Percentiles rank a stretch among this genome's conserved stretches.
Conservation (phyloP, 352 stramenopile species). For the Phytophthora idaei region DNA sequence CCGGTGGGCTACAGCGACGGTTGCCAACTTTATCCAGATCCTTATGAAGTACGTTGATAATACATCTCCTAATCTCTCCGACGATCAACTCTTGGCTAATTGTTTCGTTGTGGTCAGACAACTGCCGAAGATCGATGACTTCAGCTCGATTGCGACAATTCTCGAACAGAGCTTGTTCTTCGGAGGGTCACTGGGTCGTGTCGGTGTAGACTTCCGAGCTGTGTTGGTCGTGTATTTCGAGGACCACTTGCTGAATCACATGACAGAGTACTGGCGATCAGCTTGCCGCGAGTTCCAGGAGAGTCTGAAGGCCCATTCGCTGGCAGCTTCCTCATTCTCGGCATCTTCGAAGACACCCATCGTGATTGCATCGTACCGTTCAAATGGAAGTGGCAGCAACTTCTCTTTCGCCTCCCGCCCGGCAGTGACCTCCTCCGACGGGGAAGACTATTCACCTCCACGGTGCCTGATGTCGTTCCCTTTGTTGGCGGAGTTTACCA, state of each 20-base stretch:
- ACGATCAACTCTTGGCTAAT: slow-evolving; percentile 5
- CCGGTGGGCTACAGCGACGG: slow-evolving; percentile 79
- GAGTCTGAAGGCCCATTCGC: slow-evolving; percentile 48
- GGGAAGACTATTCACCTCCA: slow-evolving; percentile 68
- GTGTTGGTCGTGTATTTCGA: slow-evolving; percentile 86
- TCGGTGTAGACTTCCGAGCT: slow-evolving; percentile 84
- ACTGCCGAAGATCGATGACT: slow-evolving; percentile 86
- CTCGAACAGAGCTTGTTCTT: slow-evolving; percentile 89
- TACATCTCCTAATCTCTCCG: not conserved
- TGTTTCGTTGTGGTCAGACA: slow-evolving; percentile 46
- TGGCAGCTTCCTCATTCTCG: slow-evolving; percentile 33
- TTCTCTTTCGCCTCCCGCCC: slow-evolving; percentile 33
- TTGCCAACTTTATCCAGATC: slow-evolving; percentile 82
- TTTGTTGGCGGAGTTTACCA: slow-evolving; percentile 85
- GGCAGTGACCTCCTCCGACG: slow-evolving; percentile 9
- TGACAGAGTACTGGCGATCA: slow-evolving; percentile 62
- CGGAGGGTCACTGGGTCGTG: slow-evolving; percentile 74
- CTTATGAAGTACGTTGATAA: slow-evolving; percentile 67
- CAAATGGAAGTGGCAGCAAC: slow-evolving; percentile 25
- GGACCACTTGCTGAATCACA: slow-evolving; percentile 71
- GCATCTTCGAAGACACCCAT: slow-evolving; percentile 62
- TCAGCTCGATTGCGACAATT: slow-evolving; percentile 79
- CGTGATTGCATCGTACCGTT: slow-evolving; percentile 74
- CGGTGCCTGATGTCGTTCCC: slow-evolving; percentile 88
- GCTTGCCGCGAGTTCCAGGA: slow-evolving; percentile 73